Evolutionary conservation across 2,329 filamentous ascomycete species (phyloP), one percentile per base, ranked within the genome.

Genomic region (Fusarium lyarnte): DNA sequence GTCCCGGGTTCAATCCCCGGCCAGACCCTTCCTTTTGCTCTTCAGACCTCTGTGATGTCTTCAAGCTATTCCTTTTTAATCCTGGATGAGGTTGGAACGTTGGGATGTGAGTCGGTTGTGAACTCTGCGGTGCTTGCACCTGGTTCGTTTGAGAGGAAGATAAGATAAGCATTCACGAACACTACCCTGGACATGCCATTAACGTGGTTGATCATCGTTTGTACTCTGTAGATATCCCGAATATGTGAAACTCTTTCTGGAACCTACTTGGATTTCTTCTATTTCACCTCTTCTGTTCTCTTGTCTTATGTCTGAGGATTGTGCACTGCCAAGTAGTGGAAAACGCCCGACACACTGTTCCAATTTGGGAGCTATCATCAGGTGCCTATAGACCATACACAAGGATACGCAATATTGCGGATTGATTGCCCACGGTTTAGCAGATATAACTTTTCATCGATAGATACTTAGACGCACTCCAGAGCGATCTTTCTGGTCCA

Each of bases 1-100:
- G 82, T 83, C 82, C 81, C 81, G 81, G 81, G 82, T 83, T 84
- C 82, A 81, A 84, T 83, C 81, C 82, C 81, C 82, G 82, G 82
- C 81, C 81, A 82, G 81, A 82, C 81, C 82, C 82, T 75, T 69
- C 36, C 36, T 75, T 80, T 79, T 80, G 63, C 33, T 35, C 8
- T 2, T 1, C 3, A 19, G 5, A 8, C 6, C 19, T 17, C 2
- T 19, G 10, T 19, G 10, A 19, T 16, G 33, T 36, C 3, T 2
- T 17, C 3, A 0, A 2, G 31, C 0, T 11, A 2, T 19, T 23
- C 2, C 8, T 36, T 49, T 47, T 57, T 47, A 41, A 19, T 21
- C 6, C 21, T 33, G 4, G 10, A 6, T 5, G 23, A 17, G 16
- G 38, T 39, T 55, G 8, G 0, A 19, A 25, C 2, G 31, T 5